Evolutionary conservation across 306 rosid species (phyloP), one percentile per base, ranked within the genome.

Genomic region (Argentina anserina): DNA sequence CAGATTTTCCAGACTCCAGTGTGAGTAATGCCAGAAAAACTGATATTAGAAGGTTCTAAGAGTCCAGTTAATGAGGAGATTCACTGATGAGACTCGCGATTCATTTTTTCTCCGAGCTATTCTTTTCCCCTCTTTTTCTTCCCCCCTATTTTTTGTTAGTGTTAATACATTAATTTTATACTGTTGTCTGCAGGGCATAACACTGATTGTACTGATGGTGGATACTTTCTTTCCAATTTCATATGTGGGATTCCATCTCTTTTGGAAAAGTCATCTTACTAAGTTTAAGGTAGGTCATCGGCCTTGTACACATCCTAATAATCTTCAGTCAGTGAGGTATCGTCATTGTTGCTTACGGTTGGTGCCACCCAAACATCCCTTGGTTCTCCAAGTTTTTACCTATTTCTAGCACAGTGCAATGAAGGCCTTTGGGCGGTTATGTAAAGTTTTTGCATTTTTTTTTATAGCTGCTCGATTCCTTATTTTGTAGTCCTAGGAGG

Each of bases 141-240:
- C 14, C 14, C 13, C 0, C 2, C 0, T 42, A 2, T 4, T 14
- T 15, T 43, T 4, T 61, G 60, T 63, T 75, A 26, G 67, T 59
- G 4, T 76, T 73, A 58, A 66, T 72, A 67, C 73, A 68, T 41
- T 41, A n/a, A 0, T 29, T 12, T 59, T 76, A 50, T 75, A 56
- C 37, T 64, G n/a, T 46, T 47, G 11, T 26, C 61, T 84, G 81
- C 95, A 91, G 97, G 97, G 91, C 50, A 77, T 87, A 80, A 46
- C 90, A 65, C 82, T 94, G 72, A 12, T 84, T 80, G 67, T 94
- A 71, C 84, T 94, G 53, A 26, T 80, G 55, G 46, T 87, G 52
- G 97, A 94, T 81, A 86, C 74, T 42, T 83, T 85, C 85, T 94
- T 84, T 81, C 99, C 97, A 33, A 71, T 94, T 79, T 80, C 86